phyloP scores from a whole-genome alignment of 2,329 filamentous ascomycete genomes.

The Colletotrichum tanaceti region DNA sequence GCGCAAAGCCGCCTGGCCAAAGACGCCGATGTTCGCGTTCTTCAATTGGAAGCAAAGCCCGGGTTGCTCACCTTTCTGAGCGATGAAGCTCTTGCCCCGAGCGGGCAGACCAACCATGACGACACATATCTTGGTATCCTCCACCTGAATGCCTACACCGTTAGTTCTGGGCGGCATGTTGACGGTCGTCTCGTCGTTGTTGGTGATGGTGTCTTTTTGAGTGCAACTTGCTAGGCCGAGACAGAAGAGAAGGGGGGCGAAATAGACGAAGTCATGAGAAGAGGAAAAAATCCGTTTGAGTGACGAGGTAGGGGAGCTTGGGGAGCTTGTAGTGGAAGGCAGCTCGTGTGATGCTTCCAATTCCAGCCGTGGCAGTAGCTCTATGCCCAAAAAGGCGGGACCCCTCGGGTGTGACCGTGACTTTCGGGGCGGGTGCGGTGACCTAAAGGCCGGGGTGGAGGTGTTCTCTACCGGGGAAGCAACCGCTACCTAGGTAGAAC shows the following conservation, averaged over 20 bases:
- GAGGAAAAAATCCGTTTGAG: conserved; percentile 21
- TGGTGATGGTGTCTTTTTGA: conserved; percentile 9
- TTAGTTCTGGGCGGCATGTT: conserved; percentile 66
- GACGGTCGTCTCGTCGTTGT: conserved; percentile 18
- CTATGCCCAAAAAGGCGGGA: conserved; percentile 34
- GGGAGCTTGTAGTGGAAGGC: conserved; percentile 22
- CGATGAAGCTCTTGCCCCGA: conserved; percentile 96
- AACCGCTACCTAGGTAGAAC: conserved; percentile 1
- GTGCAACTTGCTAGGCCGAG: conserved; percentile 25
- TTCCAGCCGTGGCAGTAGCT: conserved; percentile 34
- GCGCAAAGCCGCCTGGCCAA: background rate
- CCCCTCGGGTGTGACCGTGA: conserved; percentile 36
- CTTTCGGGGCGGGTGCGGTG: conserved; percentile 36
- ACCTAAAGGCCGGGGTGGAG: conserved; percentile 27
- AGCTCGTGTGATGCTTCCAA: conserved; percentile 41
- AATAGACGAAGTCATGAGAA: conserved; percentile 24
- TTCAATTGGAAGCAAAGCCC: background rate
- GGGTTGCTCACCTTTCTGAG: conserved; percentile 82
- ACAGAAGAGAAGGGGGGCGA: conserved; percentile 18
- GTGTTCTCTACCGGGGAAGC: conserved; percentile 23
- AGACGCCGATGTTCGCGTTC: background rate
- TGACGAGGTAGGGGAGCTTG: conserved; percentile 13
- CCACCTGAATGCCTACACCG: conserved; percentile 83
- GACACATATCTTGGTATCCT: conserved; percentile 96
- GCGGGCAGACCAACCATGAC: conserved; percentile 98